phyloP scores from a whole-genome alignment of 805 yeast species.

The Wickerhamiella kurtzmanii region DNA sequence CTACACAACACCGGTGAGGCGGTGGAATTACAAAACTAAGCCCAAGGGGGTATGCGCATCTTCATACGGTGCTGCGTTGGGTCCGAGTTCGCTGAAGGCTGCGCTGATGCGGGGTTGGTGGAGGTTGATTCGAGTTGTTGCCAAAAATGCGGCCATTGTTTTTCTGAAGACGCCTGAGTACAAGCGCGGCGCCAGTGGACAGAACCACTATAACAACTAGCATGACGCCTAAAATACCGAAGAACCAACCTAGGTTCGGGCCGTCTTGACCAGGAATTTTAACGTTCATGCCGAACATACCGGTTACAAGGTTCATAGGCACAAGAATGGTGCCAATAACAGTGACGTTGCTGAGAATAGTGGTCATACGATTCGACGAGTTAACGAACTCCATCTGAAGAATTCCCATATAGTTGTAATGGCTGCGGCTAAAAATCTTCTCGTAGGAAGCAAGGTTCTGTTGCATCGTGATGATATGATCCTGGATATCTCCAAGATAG shows the following conservation, averaged over 20 bases:
- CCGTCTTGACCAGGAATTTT: slow-evolving; percentile 57
- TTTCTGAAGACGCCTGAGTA: slow-evolving; percentile 2
- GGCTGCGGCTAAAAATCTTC: slow-evolving; percentile 83
- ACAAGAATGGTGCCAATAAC: slow-evolving; percentile 78
- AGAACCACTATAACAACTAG: slow-evolving; percentile 30
- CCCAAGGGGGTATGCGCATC: too few species aligned
- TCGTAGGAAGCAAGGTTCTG: slow-evolving; percentile 83
- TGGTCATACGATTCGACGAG: slow-evolving; percentile 73
- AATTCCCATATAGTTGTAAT: slow-evolving; percentile 84
- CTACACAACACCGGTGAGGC: too few species aligned
- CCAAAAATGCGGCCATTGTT: not conserved
- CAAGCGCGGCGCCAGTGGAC: slow-evolving; percentile 27
- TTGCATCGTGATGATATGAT: slow-evolving; percentile 91
- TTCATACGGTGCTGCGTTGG: not conserved
- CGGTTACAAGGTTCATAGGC: slow-evolving; percentile 82
- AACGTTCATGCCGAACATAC: slow-evolving; percentile 94
- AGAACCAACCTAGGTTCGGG: slow-evolving; percentile 45
- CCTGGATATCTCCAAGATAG: slow-evolving; percentile 90
- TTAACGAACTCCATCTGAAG: slow-evolving; percentile 84
- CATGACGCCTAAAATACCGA: slow-evolving; percentile 48
- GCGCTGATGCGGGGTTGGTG: not conserved
- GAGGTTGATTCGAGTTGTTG: not conserved
- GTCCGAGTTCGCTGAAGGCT: not conserved
- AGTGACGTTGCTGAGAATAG: slow-evolving; percentile 79
- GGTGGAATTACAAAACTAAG: too few species aligned